These are phyloP conservation scores for Begonia masoniana DNA, from an alignment of 306 rosid species.

Conservation along the genomic window DNA sequence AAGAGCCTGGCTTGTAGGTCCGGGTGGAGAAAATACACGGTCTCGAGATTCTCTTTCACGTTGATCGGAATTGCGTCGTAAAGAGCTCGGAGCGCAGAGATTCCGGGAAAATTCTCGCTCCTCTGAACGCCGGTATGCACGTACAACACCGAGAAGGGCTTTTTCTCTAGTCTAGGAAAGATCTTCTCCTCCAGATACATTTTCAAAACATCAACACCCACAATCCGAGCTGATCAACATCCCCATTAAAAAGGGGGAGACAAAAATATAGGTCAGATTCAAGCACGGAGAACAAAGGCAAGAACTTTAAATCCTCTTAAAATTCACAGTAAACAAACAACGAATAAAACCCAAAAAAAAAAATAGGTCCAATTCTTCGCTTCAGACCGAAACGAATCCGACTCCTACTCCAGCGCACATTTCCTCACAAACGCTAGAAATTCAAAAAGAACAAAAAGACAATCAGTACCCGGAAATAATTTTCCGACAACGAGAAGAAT, in stretches of 20 bases:
- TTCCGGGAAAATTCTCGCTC: slow-evolving; percentile 78
- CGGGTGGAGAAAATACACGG: slow-evolving; percentile 73
- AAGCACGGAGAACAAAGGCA: background rate
- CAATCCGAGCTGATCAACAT: slow-evolving; percentile 36
- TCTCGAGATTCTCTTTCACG: slow-evolving; percentile 65
- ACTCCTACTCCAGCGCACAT: background rate
- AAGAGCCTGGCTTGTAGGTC: slow-evolving; percentile 77
- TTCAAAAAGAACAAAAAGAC: background rate
- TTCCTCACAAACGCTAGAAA: background rate
- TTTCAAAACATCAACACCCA: slow-evolving; percentile 50
- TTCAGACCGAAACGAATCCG: background rate
- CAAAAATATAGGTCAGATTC: background rate
- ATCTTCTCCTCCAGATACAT: slow-evolving; percentile 58
- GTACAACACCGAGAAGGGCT: slow-evolving; percentile 54
- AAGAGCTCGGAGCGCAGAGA: slow-evolving; percentile 57
- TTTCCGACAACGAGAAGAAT: slow-evolving; percentile 72
- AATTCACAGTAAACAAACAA: no score
- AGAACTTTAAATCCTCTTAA: background rate
- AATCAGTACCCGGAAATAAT: slow-evolving; percentile 57
- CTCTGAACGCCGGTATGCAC: slow-evolving; percentile 72
- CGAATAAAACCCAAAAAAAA: no score
- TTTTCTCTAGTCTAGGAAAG: slow-evolving; percentile 48
- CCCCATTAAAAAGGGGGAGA: background rate
- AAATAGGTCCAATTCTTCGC: no score
- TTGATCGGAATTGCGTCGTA: slow-evolving; percentile 65